Evolutionary conservation across 2,329 filamentous ascomycete species (phyloP).

Genomic region (Peltaster fructicola): DNA sequence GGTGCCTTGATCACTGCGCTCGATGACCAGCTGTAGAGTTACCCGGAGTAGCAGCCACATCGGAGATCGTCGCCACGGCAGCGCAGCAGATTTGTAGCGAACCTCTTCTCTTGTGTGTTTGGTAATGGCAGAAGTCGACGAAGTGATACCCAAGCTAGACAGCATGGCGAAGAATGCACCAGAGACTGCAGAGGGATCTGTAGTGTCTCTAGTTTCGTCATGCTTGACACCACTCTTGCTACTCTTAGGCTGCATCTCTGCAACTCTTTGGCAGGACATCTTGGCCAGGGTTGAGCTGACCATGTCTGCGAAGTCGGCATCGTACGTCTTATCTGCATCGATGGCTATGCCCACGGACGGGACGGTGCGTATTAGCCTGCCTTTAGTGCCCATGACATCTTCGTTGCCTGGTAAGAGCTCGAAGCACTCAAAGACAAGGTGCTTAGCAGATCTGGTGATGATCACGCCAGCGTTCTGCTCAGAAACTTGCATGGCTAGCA

Average conservation of each 20-base stretch:
- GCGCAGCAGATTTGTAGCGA: conserved; percentile 12
- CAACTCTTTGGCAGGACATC: conserved; percentile 7
- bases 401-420: conserved; percentile 39
- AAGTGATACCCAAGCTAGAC: conserved; percentile 31
- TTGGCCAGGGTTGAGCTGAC: conserved; percentile 7
- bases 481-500: not conserved
- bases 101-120: conserved; percentile 13
- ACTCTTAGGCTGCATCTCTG: conserved; percentile 8
- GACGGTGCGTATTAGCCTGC: conserved; percentile 41
- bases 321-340: conserved; percentile 21
- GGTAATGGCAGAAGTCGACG: conserved; percentile 22
- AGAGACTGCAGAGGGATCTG: conserved; percentile 39
- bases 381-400: conserved; percentile 33
- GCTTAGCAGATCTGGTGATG: conserved; percentile 7
- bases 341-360: conserved; percentile 23
- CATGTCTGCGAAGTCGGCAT: conserved; percentile 10
- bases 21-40: conserved; percentile 34
- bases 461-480: conserved; percentile 12
- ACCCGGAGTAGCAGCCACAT: conserved; percentile 48
- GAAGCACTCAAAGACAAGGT: conserved; percentile 40
- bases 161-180: conserved; percentile 44
- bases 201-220: conserved; percentile 40
- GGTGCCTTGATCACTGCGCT: conserved; percentile 15
- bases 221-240: conserved; percentile 41
- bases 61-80: conserved; percentile 45